Base-by-base conservation (phyloP, 2,329 filamentous ascomycete genomes). In the Claviceps lovelessii region DNA sequence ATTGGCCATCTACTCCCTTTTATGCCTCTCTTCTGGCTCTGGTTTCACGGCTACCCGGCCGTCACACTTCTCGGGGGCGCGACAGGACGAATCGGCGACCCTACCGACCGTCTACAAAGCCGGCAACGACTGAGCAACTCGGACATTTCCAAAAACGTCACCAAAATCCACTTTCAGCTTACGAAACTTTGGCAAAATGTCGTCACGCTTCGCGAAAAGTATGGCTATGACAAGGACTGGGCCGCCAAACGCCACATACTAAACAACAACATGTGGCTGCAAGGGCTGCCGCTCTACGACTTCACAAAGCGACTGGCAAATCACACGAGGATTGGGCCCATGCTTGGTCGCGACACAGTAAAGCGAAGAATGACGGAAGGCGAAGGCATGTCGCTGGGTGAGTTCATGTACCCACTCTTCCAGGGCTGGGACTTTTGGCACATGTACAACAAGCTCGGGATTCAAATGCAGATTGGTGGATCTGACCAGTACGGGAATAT, bases 401-500 rank as follows among this genome's bases (percentile, higher is more conserved):
- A 98, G 67, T 95, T 98, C 68, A 80, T 83, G 46, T 98, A 98
- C 65, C 93, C 94, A 1, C 72, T 98, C 17, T 81, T 97, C 63
- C 93, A 98, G 67, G 90, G 86, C 28, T 97, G 90, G 86, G 93
- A 98, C 68, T 98, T 90, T 81, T 97, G 88, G 88, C 78, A 87
- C 61, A 78, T 97, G 72, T 94, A 87, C 70, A 68, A 62, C 58
- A 77, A 80, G 49, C 75, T 77, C 29, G 78, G 78, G 50, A 76
- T 90, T 10, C 85, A 90, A 65, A 79, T 97, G 66, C 90, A 98
- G 70, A 88, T 98, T 53, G 93, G 93, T 56, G 93, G 93, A 44
- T 90, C 90, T 7, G 93, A 98, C 66, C 93, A 98, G 71, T 97
- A 85, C 66, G 93, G 93, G 58, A 98, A 98, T 70, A 97, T 98